phyloP scores from a whole-genome alignment of 345 rosid species.

The Populus pruinosa region DNA sequence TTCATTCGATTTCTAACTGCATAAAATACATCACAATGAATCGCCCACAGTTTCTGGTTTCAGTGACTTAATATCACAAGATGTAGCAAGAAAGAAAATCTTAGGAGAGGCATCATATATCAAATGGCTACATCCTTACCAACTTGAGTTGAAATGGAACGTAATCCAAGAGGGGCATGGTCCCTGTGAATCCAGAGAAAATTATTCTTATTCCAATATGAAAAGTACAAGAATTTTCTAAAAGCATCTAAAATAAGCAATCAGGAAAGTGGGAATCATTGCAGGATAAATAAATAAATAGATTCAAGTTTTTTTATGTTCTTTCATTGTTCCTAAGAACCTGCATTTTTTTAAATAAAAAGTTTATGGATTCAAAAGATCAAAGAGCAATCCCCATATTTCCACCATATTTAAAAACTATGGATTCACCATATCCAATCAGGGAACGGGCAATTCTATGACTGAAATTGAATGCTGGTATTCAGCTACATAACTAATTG shows the following conservation, averaged over 20 bases:
- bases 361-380: not conserved
- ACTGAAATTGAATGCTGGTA: not conserved
- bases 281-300: not conserved
- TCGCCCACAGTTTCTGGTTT: not conserved
- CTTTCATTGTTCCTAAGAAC: not conserved
- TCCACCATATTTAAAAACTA: not conserved
- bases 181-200: constrained; percentile 53
- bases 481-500: not conserved
- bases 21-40: constrained; percentile 19
- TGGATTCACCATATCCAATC: too few relatives aligned
- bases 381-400: not conserved
- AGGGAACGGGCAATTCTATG: not conserved
- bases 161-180: constrained; percentile 62
- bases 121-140: constrained; percentile 43
- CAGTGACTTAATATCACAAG: not conserved
- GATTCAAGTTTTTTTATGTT: not conserved
- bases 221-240: not conserved
- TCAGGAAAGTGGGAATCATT: not conserved
- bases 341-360: not conserved
- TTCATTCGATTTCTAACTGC: constrained; percentile 97
- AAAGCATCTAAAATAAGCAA: not conserved
- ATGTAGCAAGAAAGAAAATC: not conserved
- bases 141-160: constrained; percentile 82
- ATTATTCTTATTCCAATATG: constrained; percentile 4
- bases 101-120: not conserved